Evolutionary conservation across 805 yeast genomes (phyloP).

Genomic region (Dipodascus geniculatus): DNA sequence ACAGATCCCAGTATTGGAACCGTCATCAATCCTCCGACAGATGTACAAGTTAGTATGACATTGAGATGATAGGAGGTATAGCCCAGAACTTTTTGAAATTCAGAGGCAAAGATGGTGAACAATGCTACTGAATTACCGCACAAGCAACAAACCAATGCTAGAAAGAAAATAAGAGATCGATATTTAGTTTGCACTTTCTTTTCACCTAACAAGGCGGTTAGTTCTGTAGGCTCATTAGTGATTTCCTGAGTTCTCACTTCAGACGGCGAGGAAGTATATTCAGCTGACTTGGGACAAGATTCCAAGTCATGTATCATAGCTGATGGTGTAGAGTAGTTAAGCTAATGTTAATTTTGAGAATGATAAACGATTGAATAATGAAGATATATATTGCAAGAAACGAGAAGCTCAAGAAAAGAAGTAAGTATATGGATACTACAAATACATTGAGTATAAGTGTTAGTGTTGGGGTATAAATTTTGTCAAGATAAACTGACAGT

Average conservation of each 20-base stretch:
- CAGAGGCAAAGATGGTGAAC: slow-evolving; percentile 68
- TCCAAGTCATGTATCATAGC: background rate
- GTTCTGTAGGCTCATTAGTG: background rate
- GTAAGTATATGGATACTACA: too few relatives aligned
- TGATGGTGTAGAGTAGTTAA: background rate
- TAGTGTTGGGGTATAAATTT: too few relatives aligned
- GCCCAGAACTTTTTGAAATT: slow-evolving; percentile 47
- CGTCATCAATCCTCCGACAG: slow-evolving; percentile 73
- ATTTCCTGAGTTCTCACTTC: background rate
- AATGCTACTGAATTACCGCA: slow-evolving; percentile 74
- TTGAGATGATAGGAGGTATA: slow-evolving; percentile 61
- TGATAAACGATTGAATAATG: too few relatives aligned
- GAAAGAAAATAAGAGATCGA: background rate
- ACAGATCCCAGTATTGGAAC: slow-evolving; percentile 73
- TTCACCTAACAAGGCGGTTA: background rate
- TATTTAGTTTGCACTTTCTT: background rate
- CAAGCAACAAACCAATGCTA: slow-evolving; percentile 30
- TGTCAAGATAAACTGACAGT: too few relatives aligned
- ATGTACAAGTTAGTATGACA: slow-evolving; percentile 59
- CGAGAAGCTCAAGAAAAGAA: too few relatives aligned
- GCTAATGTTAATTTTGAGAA: background rate
- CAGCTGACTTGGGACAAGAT: background rate
- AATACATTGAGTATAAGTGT: too few relatives aligned
- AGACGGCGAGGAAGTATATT: background rate
- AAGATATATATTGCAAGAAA: too few relatives aligned